Conservation (phyloP, 2,329 filamentous ascomycete species). For the Trichothecium roseum region DNA sequence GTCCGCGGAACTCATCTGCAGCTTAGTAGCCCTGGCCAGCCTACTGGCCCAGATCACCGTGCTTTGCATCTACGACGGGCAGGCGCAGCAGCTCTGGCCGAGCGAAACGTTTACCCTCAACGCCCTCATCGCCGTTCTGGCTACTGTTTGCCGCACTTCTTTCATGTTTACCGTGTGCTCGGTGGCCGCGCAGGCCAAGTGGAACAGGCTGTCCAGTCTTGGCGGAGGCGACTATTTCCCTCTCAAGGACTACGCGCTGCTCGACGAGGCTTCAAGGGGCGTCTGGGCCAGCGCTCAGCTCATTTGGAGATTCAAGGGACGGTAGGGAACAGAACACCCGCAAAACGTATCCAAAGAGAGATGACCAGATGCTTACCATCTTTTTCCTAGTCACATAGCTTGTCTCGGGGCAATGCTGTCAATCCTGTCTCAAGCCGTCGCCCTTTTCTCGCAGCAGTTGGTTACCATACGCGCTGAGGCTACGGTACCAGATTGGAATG, state of each 20-base stretch:
- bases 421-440: no score
- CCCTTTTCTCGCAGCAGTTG: no score
- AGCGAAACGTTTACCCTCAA: no score
- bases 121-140: conserved; percentile 1
- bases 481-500: no score
- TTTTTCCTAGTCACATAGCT: no score
- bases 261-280: background rate
- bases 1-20: background rate
- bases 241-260: background rate
- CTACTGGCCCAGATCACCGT: background rate
- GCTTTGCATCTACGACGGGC: no score
- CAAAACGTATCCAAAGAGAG: background rate
- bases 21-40: background rate
- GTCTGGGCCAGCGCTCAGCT: background rate
- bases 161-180: background rate
- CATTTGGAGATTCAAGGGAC: conserved; percentile 2
- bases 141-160: background rate
- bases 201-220: background rate
- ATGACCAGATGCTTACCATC: background rate
- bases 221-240: background rate
- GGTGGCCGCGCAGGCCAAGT: background rate
- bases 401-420: no score
- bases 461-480: no score
- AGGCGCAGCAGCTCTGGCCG: no score
- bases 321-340: background rate